A percentile compares a stretch with the other conserved stretches of the same genome.
These are phyloP conservation scores for Colletotrichum sp. DNA, from an alignment of 2,329 filamentous ascomycete genomes.

Conservation along the genomic window DNA sequence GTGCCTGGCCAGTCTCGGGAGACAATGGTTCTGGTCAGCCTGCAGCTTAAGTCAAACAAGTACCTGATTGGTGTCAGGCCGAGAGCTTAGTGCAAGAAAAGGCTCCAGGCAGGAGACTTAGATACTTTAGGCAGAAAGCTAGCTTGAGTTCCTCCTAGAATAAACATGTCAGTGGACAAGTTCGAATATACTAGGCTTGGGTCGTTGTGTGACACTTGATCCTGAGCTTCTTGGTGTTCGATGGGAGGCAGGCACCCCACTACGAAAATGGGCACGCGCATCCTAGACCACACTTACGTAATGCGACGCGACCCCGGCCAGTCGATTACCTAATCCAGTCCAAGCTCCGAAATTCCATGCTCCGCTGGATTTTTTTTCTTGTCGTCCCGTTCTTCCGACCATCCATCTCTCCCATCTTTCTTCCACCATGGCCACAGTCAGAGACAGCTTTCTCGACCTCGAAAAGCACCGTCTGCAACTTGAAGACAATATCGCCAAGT, in stretches of 20 bases:
- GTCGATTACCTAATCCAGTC: slow-evolving; percentile 3
- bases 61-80: not conserved
- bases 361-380: slow-evolving; percentile 10
- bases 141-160: rapidly evolving
- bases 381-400: not conserved
- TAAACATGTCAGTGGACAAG: not conserved
- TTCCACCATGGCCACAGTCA: slow-evolving; percentile 41
- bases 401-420: not conserved
- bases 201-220: not conserved
- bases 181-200: not conserved
- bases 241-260: too few species aligned
- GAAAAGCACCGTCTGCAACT: slow-evolving; percentile 78
- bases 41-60: not conserved
- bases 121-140: not conserved
- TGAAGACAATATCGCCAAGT: slow-evolving; percentile 75
- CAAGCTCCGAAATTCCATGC: not conserved
- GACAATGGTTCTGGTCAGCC: not conserved
- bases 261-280: not conserved
- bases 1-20: not conserved
- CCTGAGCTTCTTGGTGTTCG: not conserved
- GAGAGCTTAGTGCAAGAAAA: not conserved
- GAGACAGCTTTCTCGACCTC: slow-evolving; percentile 67
- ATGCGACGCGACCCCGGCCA: not conserved
- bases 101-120: not conserved
- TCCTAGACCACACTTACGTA: not conserved